Evolutionary conservation across 78 protist species (phyloP), one percentile per base, ranked within the genome.

Genomic region (Speleostelium caveatum): DNA sequence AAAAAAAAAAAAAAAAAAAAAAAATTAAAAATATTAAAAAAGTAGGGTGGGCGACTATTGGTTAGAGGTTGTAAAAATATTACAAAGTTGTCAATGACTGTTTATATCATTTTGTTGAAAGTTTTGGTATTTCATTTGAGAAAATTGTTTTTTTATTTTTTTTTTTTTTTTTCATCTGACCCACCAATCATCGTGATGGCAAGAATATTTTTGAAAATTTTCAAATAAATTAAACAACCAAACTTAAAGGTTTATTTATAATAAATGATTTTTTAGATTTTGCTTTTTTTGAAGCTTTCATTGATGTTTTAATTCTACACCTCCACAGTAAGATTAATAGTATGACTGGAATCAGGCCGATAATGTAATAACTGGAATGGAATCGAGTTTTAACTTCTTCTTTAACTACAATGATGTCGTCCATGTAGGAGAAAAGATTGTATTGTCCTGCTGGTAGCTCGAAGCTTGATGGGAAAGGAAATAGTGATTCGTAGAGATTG

Each of bases 391-490:
- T 26, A 51, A 72, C 22, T 53, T 72, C 78, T 32, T 14, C 12
- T 10, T 32, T 24, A 0, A 19, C 63, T 8, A 0, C 35, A 36
- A n/a, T 72, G 17, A 53, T 26, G 6, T 83, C 79, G 1, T 69
- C 67, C 8, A 83, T 83, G 33, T 83, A 83, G 26, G 3, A 12
- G 24, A 59, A 83, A 8, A 26, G 35, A 59, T 83, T 83, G n/a
- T 45, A 33, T 39, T 67, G 26, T 12, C 63, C 55, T 12, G 78
- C 30, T 5, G 96, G 95, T 26, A 95, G 73, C 73, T 96, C 98
- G 71, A 96, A 96, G 1, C 51, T 42, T 3, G 96, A 95, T 2
- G 90, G 94, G 19, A n/a, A 17, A 10, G 98, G 97, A 78, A 95
- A 94, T 4, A 94, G 63, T 0, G 95, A 79, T 35, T 86, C 86